Conservation (phyloP, 768 basidiomycete species). For the Tylopilus felleus region DNA sequence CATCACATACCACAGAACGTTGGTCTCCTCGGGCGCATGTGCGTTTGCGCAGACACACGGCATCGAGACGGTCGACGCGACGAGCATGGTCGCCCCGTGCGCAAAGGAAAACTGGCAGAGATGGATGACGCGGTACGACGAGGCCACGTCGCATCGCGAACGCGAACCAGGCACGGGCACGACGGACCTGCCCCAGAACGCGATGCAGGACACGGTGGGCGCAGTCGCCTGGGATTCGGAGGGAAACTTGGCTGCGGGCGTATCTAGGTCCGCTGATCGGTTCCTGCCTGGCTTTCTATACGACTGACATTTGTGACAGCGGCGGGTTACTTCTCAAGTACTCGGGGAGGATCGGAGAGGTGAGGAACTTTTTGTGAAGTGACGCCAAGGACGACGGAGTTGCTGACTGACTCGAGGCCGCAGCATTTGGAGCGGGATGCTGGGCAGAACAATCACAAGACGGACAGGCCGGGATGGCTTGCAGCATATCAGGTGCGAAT, state of each 20-base stretch:
- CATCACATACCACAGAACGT: slow-evolving; percentile 51
- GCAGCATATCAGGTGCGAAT: slow-evolving; percentile 57
- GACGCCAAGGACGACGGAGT: neutral
- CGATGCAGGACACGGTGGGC: slow-evolving; percentile 77
- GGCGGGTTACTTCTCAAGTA: slow-evolving; percentile 78
- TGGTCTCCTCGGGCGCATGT: slow-evolving; percentile 60
- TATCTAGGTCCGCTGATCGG: slow-evolving; percentile 53
- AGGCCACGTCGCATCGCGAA: slow-evolving; percentile 6
- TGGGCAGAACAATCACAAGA: slow-evolving; percentile 51
- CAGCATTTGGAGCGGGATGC: slow-evolving; percentile 70
- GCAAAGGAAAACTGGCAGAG: slow-evolving; percentile 54
- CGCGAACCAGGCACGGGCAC: neutral
- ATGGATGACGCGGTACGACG: slow-evolving; percentile 51
- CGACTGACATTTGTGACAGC: slow-evolving; percentile 34
- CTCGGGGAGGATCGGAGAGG: slow-evolving; percentile 75
- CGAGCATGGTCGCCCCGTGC: slow-evolving; percentile 47
- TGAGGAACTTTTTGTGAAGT: slow-evolving; percentile 22
- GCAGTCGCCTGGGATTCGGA: slow-evolving; percentile 55
- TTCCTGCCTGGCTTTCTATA: too few species aligned
- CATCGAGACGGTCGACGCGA: slow-evolving; percentile 37
- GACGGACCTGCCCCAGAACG: slow-evolving; percentile 21
- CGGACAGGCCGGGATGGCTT: slow-evolving; percentile 45
- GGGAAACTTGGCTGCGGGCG: slow-evolving; percentile 60
- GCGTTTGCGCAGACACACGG: slow-evolving; percentile 44
- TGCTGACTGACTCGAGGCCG: slow-evolving; percentile 45